Evolutionary conservation across 1,284 basidiomycete genomes (phyloP).

Genomic region (Afroboletus lepidellus): DNA sequence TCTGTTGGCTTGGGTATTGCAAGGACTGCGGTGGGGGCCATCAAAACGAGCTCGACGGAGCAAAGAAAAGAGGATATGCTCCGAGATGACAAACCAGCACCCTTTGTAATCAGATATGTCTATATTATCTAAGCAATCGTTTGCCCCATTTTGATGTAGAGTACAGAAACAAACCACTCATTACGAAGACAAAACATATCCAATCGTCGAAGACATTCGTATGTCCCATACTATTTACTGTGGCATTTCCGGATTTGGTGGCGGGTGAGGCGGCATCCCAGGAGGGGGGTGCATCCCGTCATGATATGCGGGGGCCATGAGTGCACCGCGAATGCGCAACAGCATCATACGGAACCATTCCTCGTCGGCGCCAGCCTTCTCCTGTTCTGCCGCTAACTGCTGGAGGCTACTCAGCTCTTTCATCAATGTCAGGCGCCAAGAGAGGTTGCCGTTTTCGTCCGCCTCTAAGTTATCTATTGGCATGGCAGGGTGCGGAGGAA

Average conservation of each 20-base stretch:
- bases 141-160: not conserved
- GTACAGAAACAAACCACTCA: not conserved
- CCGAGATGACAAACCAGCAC: not conserved
- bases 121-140: slow-evolving; percentile 26
- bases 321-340: slow-evolving; percentile 63
- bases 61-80: not conserved
- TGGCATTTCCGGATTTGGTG: slow-evolving; percentile 35
- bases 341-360: slow-evolving; percentile 85
- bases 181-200: slow-evolving; percentile 12
- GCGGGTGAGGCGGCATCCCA: slow-evolving; percentile 38
- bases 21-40: slow-evolving; percentile 58
- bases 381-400: slow-evolving; percentile 70
- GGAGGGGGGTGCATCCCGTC: slow-evolving; percentile 58
- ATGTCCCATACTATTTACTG: slow-evolving; percentile 15
- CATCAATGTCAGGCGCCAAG: slow-evolving; percentile 74
- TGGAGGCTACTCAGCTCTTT: slow-evolving; percentile 75
- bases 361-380: slow-evolving; percentile 70
- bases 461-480: slow-evolving; percentile 64
- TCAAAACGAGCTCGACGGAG: slow-evolving; percentile 25
- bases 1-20: slow-evolving; percentile 12
- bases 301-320: slow-evolving; percentile 64
- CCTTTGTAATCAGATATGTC: slow-evolving; percentile 22
- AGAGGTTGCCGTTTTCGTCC: slow-evolving; percentile 73
- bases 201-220: slow-evolving; percentile 1
- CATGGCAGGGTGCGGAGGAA: slow-evolving; percentile 55